Conservation (phyloP, 1,139 yeast species). For the Yamadazyma taylorii region DNA sequence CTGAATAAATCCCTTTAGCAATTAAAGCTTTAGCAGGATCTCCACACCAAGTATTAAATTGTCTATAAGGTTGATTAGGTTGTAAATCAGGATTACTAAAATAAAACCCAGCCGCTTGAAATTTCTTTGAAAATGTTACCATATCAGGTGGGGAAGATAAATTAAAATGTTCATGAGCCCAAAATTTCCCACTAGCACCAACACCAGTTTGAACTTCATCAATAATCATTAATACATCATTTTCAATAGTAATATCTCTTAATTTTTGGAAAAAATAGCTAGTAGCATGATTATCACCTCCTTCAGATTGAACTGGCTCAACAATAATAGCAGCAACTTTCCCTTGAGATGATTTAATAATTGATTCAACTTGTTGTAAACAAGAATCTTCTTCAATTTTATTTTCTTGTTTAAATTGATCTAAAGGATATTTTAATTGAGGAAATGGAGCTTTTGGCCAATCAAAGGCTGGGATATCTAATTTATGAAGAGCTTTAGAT, state of each 20-base stretch:
- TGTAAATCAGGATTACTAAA: conserved; percentile 68
- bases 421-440: conserved; percentile 61
- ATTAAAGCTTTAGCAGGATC: conserved; percentile 78
- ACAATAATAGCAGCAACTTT: conserved; percentile 70
- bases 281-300: conserved; percentile 86
- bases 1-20: conserved; percentile 68
- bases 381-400: conserved; percentile 62
- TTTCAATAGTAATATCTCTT: conserved; percentile 66
- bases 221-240: conserved; percentile 68
- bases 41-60: conserved; percentile 91
- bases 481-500: conserved; percentile 72
- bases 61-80: conserved; percentile 75
- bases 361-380: conserved; percentile 53
- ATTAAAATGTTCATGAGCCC: conserved; percentile 87
- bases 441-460: conserved; percentile 84
- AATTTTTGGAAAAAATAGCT: conserved; percentile 74
- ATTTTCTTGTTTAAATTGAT: conserved; percentile 51
- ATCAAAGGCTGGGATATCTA: conserved; percentile 73
- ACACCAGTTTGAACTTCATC: conserved; percentile 90
- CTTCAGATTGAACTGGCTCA: conserved; percentile 85
- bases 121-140: conserved; percentile 82
- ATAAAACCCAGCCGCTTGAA: conserved; percentile 84
- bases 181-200: conserved; percentile 79
- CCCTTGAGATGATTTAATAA: conserved; percentile 46
- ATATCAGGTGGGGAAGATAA: conserved; percentile 73